Evolutionary conservation across 371 early-diverging fungal genomes (phyloP), one percentile per base, ranked within the genome.

Genomic region (Paraphysoderma sedebokerense): DNA sequence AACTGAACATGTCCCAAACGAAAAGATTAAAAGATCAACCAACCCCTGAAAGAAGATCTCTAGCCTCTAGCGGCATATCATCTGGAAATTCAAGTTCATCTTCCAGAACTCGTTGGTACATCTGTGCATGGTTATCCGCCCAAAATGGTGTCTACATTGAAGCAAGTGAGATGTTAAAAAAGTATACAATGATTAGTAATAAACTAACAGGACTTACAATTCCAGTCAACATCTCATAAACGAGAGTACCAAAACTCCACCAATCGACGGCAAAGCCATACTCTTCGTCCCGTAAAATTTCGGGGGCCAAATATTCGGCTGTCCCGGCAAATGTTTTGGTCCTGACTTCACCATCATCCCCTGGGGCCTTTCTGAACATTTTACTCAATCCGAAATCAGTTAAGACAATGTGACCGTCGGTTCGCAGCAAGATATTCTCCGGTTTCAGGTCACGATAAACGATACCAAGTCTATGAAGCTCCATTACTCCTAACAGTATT

Each of bases 271-370:
- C 74, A 53, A 77, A 83, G 6, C 86, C 85, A 52, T 95, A 93
- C 26, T 74, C 69, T 9, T 74, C 67, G 0, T 80, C 82, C 34
- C 65, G 54, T 9, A 98, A 66, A 23, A 93, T 81, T 56, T 97
- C 98, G 1, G 97, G 97, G 1, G 98, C 91, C 47, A 83, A 59
- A 42, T 86, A 87, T 46, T 90, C 95, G 3, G 92, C 82, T 3
- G 98, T 93, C 7, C 98, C 98, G 56, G 95, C 91, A 52, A 91
- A 88, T 0, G 95, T 95, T 48, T 77, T 79, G 38, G 91, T 91
- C 40, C 63, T 52, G 5, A 64, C 67, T 22, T 67, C 63, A 4
- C 59, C 59, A 74, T 70, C 46, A 70, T 72, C 48, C 70, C 68
- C 47, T 53, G 48, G 38, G 5, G 46, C 66, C 23, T 34, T 32